Evolutionary conservation across 805 yeast genomes (phyloP).

Genomic region (Candida maris): DNA sequence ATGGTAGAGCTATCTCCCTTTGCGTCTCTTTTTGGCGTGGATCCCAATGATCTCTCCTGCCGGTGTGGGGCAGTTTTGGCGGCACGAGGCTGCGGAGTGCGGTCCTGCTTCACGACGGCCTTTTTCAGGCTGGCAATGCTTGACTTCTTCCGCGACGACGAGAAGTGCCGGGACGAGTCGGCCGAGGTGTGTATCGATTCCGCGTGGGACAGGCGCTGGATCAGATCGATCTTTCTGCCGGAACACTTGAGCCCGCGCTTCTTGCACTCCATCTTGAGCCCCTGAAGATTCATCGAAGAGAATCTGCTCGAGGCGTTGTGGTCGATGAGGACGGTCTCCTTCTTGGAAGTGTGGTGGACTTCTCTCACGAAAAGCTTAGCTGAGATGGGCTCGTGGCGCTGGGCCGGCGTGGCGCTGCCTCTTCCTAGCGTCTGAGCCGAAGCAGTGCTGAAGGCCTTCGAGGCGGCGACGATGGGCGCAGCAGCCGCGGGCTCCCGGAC

Average conservation of each 20-base stretch:
- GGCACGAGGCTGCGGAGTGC: neutral
- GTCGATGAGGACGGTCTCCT: constrained; percentile 30
- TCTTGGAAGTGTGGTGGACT: constrained; percentile 35
- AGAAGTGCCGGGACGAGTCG: constrained; percentile 11
- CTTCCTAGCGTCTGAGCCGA: constrained; percentile 4
- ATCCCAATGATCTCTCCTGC: constrained; percentile 17
- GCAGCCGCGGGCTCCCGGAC: constrained; percentile 10
- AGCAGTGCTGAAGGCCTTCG: constrained; percentile 9
- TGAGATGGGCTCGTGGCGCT: neutral
- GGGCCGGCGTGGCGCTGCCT: constrained; percentile 9
- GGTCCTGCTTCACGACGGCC: constrained; percentile 8
- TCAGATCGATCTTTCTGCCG: constrained; percentile 59
- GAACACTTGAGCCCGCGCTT: constrained; percentile 55
- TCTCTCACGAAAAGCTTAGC: constrained; percentile 22
- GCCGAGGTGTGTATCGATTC: constrained; percentile 13
- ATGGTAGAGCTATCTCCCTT: constrained; percentile 58
- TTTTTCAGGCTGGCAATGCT: constrained; percentile 1
- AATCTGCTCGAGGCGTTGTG: constrained; percentile 23
- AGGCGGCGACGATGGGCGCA: constrained; percentile 4
- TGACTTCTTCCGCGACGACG: constrained; percentile 10
- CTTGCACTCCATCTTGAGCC: constrained; percentile 56
- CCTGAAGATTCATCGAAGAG: constrained; percentile 46
- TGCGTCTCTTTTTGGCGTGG: constrained; percentile 31
- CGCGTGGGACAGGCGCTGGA: constrained; percentile 32
- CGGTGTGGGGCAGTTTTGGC: constrained; percentile 4